Conservation (phyloP, 495 filamentous ascomycete species). For the Beverwykella pulmonaria region DNA sequence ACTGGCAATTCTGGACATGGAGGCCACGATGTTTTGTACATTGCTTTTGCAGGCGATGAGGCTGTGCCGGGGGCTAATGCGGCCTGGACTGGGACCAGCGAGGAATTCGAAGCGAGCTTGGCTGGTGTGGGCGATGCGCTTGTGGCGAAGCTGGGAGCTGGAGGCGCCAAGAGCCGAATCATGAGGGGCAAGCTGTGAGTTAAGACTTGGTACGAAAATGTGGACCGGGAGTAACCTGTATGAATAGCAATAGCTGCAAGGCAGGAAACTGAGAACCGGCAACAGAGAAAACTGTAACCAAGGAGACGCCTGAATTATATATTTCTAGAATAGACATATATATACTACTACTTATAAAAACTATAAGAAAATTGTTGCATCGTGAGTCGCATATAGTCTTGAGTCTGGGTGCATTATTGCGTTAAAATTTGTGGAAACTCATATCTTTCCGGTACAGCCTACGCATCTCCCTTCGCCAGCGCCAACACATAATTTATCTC, state of each 20-base stretch:
- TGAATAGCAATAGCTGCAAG: slow-evolving; percentile 1
- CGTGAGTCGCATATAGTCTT: no score
- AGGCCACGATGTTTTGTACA: slow-evolving; percentile 32
- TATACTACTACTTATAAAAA: no score
- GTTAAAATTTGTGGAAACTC: no score
- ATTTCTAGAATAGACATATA: no score
- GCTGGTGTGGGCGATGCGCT: slow-evolving; percentile 25
- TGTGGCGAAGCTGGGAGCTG: slow-evolving; percentile 18
- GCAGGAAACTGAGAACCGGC: no score
- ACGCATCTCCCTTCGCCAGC: not conserved
- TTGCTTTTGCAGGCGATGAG: slow-evolving; percentile 33
- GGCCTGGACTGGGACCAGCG: slow-evolving; percentile 14
- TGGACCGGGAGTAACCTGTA: not conserved
- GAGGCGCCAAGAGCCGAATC: not conserved
- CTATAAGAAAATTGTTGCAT: no score
- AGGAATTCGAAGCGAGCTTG: slow-evolving; percentile 28
- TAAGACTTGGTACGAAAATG: not conserved
- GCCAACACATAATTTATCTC: slow-evolving; percentile 19
- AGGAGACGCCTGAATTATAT: no score
- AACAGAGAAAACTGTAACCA: no score
- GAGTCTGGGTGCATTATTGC: not conserved
- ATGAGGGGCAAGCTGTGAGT: slow-evolving; percentile 19
- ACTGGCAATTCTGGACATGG: slow-evolving; percentile 30
- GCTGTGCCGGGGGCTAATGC: slow-evolving; percentile 18
- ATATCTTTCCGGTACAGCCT: no score